Conservation (phyloP, 805 yeast species). For the Blastobotrys chiropterorum region DNA sequence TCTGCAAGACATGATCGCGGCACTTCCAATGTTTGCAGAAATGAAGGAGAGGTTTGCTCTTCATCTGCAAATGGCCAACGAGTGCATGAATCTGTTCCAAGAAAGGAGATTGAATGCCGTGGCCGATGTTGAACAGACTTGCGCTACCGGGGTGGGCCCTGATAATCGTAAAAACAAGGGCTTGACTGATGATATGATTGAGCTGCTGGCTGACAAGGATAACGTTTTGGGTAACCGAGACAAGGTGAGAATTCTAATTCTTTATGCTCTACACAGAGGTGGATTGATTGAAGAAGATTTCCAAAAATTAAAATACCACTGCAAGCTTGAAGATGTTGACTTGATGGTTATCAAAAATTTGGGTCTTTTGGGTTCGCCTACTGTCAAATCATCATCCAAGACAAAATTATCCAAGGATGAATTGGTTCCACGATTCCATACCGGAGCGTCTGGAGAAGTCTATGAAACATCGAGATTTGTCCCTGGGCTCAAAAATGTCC, state of each 20-base stretch:
- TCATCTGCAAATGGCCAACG: conserved; percentile 41
- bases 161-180: conserved; percentile 56
- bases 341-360: conserved; percentile 54
- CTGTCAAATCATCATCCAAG: conserved; percentile 38
- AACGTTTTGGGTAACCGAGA: conserved; percentile 51
- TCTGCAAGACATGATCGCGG: conserved; percentile 60
- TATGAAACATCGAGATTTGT: conserved; percentile 49
- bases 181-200: conserved; percentile 57
- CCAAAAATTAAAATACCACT: conserved; percentile 57
- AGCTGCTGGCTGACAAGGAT: conserved; percentile 39
- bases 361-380: conserved; percentile 50
- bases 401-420: conserved; percentile 19
- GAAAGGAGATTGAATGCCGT: conserved; percentile 56
- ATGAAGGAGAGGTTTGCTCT: conserved; percentile 31
- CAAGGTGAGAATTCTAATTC: conserved; percentile 64
- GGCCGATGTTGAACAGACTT: conserved; percentile 80
- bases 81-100: conserved; percentile 56
- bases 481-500: conserved; percentile 59
- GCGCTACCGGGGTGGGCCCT: conserved; percentile 64
- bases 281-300: conserved; percentile 71
- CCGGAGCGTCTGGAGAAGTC: conserved; percentile 26
- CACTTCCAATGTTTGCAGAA: conserved; percentile 33
- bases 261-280: conserved; percentile 75
- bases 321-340: conserved; percentile 36
- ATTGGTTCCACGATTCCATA: conserved; percentile 8